Conservation (phyloP, 139 green algal genomes). For the Pseudopediastrum boryanum region DNA sequence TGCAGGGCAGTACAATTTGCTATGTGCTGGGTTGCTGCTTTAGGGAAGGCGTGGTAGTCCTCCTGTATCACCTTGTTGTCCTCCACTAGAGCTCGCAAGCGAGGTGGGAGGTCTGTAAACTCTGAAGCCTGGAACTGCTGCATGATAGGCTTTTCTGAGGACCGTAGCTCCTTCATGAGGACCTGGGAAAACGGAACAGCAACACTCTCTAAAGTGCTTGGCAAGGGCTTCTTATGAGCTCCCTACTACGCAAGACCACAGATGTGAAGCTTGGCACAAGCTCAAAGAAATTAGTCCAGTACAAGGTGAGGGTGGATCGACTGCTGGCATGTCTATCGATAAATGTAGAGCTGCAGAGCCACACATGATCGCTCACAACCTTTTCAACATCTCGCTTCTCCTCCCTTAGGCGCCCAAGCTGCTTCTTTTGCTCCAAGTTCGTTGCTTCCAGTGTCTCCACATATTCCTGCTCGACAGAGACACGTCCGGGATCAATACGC, state of each 20-base stretch:
- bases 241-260: no score
- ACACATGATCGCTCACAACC: background rate
- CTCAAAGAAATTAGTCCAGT: no score
- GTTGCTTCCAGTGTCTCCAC: constrained; percentile 6
- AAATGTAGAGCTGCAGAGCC: background rate
- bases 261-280: no score
- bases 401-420: constrained; percentile 10
- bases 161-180: no score
- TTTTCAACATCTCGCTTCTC: constrained; percentile 20
- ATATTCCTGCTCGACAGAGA: constrained; percentile 21
- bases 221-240: no score
- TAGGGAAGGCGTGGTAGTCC: background rate
- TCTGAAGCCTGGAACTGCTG: constrained; percentile 23
- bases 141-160: constrained; percentile 2
- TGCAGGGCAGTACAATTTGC: background rate
- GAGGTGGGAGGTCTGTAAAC: constrained; percentile 26
- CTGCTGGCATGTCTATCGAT: no score
- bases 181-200: no score
- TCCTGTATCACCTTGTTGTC: constrained; percentile 25
- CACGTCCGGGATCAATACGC: background rate
- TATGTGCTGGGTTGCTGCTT: background rate
- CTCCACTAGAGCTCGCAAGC: constrained; percentile 23
- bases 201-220: no score
- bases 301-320: no score
- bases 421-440: constrained; percentile 18